Conservation (phyloP, 2,329 filamentous ascomycete genomes). For the Samsoniella hepiali region DNA sequence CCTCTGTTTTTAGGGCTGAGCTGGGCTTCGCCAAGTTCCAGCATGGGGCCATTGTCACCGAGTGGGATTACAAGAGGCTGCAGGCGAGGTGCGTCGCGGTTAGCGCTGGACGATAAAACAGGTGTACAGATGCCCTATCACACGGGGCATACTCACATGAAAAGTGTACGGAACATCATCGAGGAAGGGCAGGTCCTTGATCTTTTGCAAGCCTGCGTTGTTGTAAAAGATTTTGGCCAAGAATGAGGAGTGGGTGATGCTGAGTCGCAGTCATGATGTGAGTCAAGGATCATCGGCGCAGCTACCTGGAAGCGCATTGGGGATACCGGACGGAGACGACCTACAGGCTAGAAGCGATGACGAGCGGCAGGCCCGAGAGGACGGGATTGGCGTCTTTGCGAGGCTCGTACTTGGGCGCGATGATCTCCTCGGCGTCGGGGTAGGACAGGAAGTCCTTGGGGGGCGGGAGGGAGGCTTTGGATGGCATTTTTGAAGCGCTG, state of each 20-base stretch:
- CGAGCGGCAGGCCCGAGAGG: slow-evolving; percentile 9
- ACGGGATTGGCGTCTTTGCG: slow-evolving; percentile 15
- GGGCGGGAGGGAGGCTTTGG: not conserved
- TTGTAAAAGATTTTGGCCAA: slow-evolving; percentile 66
- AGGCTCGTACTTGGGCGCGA: slow-evolving; percentile 11
- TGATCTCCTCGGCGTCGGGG: slow-evolving; percentile 6
- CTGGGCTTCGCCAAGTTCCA: slow-evolving; percentile 42
- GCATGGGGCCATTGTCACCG: slow-evolving; percentile 34
- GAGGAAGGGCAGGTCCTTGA: slow-evolving; percentile 47
- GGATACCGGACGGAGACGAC: not conserved
- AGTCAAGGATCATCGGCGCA: not conserved
- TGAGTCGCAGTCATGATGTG: slow-evolving; percentile 29
- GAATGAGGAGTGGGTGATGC: slow-evolving; percentile 56
- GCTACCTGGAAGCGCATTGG: not conserved
- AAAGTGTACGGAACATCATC: slow-evolving; percentile 44
- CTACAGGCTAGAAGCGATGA: slow-evolving; percentile 14
- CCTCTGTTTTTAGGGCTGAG: slow-evolving; percentile 39
- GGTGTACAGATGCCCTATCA: not conserved
- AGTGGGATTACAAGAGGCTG: slow-evolving; percentile 58
- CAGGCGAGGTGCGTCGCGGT: not conserved
- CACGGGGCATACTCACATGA: slow-evolving; percentile 38
- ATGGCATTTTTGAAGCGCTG: not conserved
- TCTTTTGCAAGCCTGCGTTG: slow-evolving; percentile 57
- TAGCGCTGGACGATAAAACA: not conserved
- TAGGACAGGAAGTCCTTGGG: slow-evolving; percentile 14